These are phyloP conservation scores for Ophiostoma perfectum DNA, from an alignment of 2,329 filamentous ascomycete genomes.

Conservation along the genomic window DNA sequence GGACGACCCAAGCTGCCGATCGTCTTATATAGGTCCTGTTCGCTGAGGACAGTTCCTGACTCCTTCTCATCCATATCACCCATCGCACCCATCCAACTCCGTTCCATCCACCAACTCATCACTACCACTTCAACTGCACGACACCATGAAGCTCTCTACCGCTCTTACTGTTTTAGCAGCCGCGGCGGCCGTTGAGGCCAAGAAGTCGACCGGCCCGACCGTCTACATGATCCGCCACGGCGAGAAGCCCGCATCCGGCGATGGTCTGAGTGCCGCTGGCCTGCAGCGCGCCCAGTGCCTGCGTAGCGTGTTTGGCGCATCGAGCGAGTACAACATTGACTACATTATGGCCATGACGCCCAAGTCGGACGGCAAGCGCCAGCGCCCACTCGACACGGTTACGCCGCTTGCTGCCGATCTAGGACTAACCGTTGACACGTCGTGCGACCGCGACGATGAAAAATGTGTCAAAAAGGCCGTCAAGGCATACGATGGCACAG, in stretches of 20 bases:
- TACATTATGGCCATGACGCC: slow-evolving; percentile 54
- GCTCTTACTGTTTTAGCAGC: slow-evolving; percentile 5
- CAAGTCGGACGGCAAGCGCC: slow-evolving; percentile 46
- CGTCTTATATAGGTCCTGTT: not conserved
- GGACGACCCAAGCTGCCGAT: not conserved
- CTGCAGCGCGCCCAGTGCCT: slow-evolving; percentile 54
- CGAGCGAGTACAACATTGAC: slow-evolving; percentile 50
- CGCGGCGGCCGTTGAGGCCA: slow-evolving; percentile 2
- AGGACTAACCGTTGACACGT: slow-evolving; percentile 49
- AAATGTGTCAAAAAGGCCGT: slow-evolving; percentile 50
- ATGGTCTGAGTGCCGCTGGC: slow-evolving; percentile 49
- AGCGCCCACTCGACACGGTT: slow-evolving; percentile 53
- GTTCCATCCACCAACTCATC: not conserved
- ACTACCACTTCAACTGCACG: too few relatives aligned
- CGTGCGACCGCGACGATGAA: slow-evolving; percentile 51
- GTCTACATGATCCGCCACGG: slow-evolving; percentile 61
- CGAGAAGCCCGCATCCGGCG: slow-evolving; percentile 51
- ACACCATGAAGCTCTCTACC: slow-evolving; percentile 16
- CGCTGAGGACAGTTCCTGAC: not conserved
- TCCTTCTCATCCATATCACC: not conserved
- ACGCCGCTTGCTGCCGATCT: slow-evolving; percentile 51
- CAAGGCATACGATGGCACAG: slow-evolving; percentile 41
- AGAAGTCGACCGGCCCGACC: slow-evolving; percentile 36
- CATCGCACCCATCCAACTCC: not conserved
- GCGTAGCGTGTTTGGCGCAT: slow-evolving; percentile 49